phyloP scores from a whole-genome alignment of 2,329 filamentous ascomycete species.

The Botrytis pseudocinerea region DNA sequence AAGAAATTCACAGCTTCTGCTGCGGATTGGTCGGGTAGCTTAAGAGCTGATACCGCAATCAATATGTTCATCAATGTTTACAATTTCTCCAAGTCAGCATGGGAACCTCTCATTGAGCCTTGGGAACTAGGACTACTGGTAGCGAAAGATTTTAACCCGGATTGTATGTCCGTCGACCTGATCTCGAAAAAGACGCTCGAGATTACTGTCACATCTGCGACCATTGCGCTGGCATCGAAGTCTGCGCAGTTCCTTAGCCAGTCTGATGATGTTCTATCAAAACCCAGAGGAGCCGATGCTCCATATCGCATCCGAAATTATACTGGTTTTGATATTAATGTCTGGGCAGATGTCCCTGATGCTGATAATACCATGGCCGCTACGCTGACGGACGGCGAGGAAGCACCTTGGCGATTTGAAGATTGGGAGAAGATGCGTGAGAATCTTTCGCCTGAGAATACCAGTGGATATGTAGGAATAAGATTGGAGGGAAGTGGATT shows the following conservation, averaged over 20 bases:
- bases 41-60: slow-evolving; percentile 86
- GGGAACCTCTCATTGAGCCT: slow-evolving; percentile 94
- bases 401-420: slow-evolving; percentile 94
- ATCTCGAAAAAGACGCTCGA: slow-evolving; percentile 90
- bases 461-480: slow-evolving; percentile 75
- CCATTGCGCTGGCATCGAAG: slow-evolving; percentile 89
- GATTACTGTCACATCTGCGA: slow-evolving; percentile 87
- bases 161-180: slow-evolving; percentile 78
- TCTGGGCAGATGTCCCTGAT: slow-evolving; percentile 72
- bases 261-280: slow-evolving; percentile 81
- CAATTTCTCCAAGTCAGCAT: slow-evolving; percentile 98
- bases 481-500: slow-evolving; percentile 92
- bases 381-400: slow-evolving; percentile 82
- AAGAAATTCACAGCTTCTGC: slow-evolving; percentile 85
- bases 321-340: slow-evolving; percentile 84
- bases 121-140: slow-evolving; percentile 95
- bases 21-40: slow-evolving; percentile 84
- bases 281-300: slow-evolving; percentile 86
- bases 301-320: slow-evolving; percentile 94
- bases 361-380: slow-evolving; percentile 71
- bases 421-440: slow-evolving; percentile 96
- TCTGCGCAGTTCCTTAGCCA: slow-evolving; percentile 89
- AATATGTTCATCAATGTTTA: slow-evolving; percentile 96
- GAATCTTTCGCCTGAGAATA: slow-evolving; percentile 81
- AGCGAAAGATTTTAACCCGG: slow-evolving; percentile 72